These are phyloP conservation scores for Incumbomyces delicatus DNA, from an alignment of 2,329 filamentous ascomycete species.

Conservation along the genomic window DNA sequence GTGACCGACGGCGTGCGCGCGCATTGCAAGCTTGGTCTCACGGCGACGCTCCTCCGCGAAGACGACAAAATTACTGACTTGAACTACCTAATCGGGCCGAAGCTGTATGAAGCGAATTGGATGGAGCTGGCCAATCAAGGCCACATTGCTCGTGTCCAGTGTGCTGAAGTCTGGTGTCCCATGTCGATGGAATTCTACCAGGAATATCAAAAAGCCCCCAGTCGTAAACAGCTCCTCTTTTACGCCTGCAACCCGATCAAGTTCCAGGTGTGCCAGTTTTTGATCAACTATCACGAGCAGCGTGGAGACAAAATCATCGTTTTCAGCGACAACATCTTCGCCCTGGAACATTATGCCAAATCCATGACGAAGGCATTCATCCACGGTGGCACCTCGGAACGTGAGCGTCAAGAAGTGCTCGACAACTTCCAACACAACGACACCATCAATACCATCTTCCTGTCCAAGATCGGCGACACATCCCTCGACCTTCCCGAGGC, in stretches of 20 bases:
- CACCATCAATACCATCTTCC: constrained; percentile 80
- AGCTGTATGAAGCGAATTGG: constrained; percentile 98
- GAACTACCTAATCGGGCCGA: constrained; percentile 94
- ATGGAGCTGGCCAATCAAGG: constrained; percentile 96
- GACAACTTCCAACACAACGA: constrained; percentile 95
- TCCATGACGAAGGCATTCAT: constrained; percentile 84
- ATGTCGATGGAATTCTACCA: constrained; percentile 99
- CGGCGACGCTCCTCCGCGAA: constrained; percentile 85
- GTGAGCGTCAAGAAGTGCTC: constrained; percentile 75
- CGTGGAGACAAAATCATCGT: constrained; percentile 97
- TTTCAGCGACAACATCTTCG: constrained; percentile 95
- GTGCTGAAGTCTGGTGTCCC: constrained; percentile 96
- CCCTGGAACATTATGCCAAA: constrained; percentile 72
- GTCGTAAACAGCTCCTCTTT: constrained; percentile 57
- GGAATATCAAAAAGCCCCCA: constrained; percentile 70
- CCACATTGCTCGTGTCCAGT: constrained; percentile 93
- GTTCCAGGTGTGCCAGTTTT: constrained; percentile 91
- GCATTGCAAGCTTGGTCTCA: constrained; percentile 89
- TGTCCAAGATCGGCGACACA: constrained; percentile 96
- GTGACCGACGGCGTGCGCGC: constrained; percentile 90
- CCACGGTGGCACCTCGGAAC: constrained; percentile 76
- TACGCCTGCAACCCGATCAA: constrained; percentile 98
- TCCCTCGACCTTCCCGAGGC: constrained; percentile 96
- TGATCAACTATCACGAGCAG: constrained; percentile 96
- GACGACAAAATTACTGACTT: constrained; percentile 97